phyloP scores from a whole-genome alignment of 305 asterid species.

The Monarda citriodora region DNA sequence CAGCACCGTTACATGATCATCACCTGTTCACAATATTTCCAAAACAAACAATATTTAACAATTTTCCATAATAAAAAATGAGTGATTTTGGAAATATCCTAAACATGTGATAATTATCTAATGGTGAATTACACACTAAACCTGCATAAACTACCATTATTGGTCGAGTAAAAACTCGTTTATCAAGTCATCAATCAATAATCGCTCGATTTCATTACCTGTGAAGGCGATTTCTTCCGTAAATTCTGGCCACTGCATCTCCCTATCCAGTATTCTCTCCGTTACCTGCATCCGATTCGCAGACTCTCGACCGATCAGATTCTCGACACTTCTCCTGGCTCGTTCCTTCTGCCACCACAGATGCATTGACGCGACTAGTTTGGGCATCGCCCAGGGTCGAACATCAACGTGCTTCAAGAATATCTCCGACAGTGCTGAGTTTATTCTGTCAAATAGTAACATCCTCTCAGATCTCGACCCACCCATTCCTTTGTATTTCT shows the following conservation, averaged over 20 bases:
- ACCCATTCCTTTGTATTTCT: constrained; percentile 38
- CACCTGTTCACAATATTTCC: too few relatives aligned
- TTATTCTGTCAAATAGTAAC: constrained; percentile 59
- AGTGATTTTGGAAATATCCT: too few relatives aligned
- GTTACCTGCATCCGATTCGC: constrained; percentile 15
- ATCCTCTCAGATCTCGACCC: constrained; percentile 43
- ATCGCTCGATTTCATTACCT: constrained; percentile 50
- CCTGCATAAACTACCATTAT: not conserved
- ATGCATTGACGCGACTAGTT: constrained; percentile 10
- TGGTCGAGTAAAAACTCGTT: constrained; percentile 34
- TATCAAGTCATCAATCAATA: constrained; percentile 60
- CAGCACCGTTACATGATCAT: too few relatives aligned
- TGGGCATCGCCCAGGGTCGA: constrained; percentile 53
- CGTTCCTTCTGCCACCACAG: constrained; percentile 30
- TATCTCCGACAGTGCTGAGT: constrained; percentile 40
- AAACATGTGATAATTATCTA: too few relatives aligned
- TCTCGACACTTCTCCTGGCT: constrained; percentile 27
- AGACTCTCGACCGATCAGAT: constrained; percentile 32
- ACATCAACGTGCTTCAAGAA: constrained; percentile 36
- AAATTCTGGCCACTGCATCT: constrained; percentile 45
- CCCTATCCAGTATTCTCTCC: constrained; percentile 38
- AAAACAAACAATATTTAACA: too few relatives aligned
- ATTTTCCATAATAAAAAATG: too few relatives aligned
- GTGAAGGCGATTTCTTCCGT: constrained; percentile 30
- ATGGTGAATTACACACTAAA: too few relatives aligned